These are phyloP conservation scores for Vicia villosa DNA, from an alignment of 306 rosid species.

Conservation along the genomic window DNA sequence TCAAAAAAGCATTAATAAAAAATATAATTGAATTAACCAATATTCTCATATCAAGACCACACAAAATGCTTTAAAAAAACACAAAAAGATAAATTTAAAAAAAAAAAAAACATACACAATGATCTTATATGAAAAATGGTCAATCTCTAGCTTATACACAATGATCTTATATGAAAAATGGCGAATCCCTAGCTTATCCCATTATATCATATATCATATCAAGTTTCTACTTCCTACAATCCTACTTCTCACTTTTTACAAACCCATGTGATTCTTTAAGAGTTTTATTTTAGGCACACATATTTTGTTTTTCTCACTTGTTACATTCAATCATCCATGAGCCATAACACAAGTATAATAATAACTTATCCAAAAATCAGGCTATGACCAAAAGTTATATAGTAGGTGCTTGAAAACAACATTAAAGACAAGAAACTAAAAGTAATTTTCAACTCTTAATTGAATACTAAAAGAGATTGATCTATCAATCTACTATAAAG, in stretches of 20 bases:
- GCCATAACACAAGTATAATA: neutral
- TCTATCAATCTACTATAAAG: neutral
- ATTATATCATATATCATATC: neutral
- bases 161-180: neutral
- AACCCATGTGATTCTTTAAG: neutral
- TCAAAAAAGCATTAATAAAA: too few relatives aligned
- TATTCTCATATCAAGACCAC: neutral
- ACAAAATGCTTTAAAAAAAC: too few relatives aligned
- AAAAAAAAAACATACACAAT: too few relatives aligned
- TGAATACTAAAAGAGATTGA: conserved; percentile 5
- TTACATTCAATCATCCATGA: neutral
- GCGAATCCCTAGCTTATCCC: neutral
- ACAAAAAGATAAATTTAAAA: too few relatives aligned
- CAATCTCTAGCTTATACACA: too few relatives aligned
- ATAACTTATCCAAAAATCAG: neutral
- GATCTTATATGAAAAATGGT: too few relatives aligned
- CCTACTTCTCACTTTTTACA: neutral
- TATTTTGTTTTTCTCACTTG: neutral
- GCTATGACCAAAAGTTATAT: conserved; percentile 11
- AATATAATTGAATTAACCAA: too few relatives aligned
- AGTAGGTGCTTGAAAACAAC: neutral
- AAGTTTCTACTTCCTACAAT: neutral
- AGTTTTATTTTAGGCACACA: neutral
- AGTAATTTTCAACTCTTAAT: neutral
- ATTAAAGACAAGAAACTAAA: neutral